Conservation (phyloP, 768 basidiomycete genomes). For the Leccinum disarticulatum region DNA sequence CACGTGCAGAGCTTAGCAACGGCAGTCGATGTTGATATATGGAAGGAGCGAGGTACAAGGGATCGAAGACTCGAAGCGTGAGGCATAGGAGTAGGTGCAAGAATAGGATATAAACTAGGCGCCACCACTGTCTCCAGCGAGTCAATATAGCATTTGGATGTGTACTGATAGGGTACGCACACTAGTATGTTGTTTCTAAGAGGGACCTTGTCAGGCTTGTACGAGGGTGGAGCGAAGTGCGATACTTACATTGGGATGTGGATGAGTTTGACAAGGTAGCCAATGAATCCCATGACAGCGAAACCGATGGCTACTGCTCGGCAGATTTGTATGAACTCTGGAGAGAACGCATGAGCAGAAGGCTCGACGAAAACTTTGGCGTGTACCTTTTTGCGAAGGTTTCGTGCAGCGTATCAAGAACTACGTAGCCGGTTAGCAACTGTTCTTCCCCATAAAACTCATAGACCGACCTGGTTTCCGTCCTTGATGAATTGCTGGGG, state of each 20-base stretch:
- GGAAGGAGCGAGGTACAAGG: slow-evolving; percentile 20
- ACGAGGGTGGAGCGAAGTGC: not conserved
- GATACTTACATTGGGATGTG: slow-evolving; percentile 93
- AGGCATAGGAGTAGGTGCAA: slow-evolving; percentile 9
- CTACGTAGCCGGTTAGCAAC: slow-evolving; percentile 41
- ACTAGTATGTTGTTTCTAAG: slow-evolving; percentile 94
- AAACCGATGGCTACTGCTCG: slow-evolving; percentile 97
- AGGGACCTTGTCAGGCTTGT: slow-evolving; percentile 15
- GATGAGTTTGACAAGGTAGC: slow-evolving; percentile 97
- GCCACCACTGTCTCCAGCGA: slow-evolving; percentile 56
- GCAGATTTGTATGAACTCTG: slow-evolving; percentile 95
- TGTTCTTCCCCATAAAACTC: not conserved
- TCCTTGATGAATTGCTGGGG: slow-evolving; percentile 92
- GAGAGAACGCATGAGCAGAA: slow-evolving; percentile 5
- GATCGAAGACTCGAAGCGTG: slow-evolving; percentile 15
- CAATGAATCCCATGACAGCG: slow-evolving; percentile 99
- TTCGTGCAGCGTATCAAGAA: slow-evolving; percentile 98
- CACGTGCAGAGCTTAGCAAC: slow-evolving; percentile 1
- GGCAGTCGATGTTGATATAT: slow-evolving; percentile 12
- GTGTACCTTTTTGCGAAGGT: slow-evolving; percentile 87
- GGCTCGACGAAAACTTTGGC: not conserved
- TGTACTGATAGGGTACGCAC: slow-evolving; percentile 52
- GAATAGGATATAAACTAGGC: slow-evolving; percentile 47
- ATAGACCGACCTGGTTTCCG: slow-evolving; percentile 76
- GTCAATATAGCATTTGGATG: slow-evolving; percentile 25